Evolutionary conservation across 495 filamentous ascomycete species (phyloP), one percentile per base, ranked within the genome.

Genomic region (Neurospora sp.): DNA sequence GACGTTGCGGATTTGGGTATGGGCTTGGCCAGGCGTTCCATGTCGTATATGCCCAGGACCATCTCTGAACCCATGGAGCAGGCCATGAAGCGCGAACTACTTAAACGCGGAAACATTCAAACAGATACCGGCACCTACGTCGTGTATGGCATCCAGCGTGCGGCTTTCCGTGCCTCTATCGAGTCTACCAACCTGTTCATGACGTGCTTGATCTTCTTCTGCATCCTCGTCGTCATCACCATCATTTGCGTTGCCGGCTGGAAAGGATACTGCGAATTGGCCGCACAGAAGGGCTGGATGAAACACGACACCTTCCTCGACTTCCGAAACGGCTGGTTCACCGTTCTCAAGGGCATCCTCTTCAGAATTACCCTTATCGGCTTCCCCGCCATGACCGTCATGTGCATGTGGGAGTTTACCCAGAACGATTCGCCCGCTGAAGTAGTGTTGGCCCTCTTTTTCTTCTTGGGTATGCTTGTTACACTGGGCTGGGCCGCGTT

Each of bases 321-420:
- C 79, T 98, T 99, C 87, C 91, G 95, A 72, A 94, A 95, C 77
- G 94, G 94, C 41, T 92, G 88, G 82, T 88, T 93, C 49, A 88
- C 87, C 4, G 78, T 79, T 10, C 78, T 82, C 60, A 82, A 82
- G 75, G 96, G 96, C 69, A 98, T 99, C 77, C 84, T 98, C 74
- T 99, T 96, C 88, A 92, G 96, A 44, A 82, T 97, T 77, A 93
- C 95, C 39, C 88, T 98, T 49, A 98, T 99, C 75, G 96, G 95
- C 69, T 97, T 93, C 83, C 94, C 96, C 11, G 94, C 97, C 82
- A 98, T 98, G 90, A 86, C 88, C 72, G 92, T 97, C 31, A 89
- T 98, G 23, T 97, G 93, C 80, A 87, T 98, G 75, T 99, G 96
- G 96, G 96, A 99, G 80, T 90, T 98, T 70, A 98, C 94, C 5